Base-by-base conservation (phyloP, 495 filamentous ascomycete genomes). In the Talaromyces liani region DNA sequence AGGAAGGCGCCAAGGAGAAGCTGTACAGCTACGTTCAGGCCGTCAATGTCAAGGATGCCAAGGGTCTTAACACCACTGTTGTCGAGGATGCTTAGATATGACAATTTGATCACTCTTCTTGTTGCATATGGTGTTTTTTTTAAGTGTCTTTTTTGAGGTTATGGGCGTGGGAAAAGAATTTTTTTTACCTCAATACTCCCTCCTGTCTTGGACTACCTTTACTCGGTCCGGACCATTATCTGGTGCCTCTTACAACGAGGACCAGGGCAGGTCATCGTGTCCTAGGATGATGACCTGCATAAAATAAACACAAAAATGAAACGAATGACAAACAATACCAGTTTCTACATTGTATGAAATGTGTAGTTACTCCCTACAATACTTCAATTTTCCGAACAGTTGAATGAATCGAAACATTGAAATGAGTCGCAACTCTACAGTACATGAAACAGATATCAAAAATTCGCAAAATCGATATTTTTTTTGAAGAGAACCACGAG, bases 11-110 rank as follows among this genome's bases (percentile, higher is more conserved):
- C 71, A 94, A 94, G 85, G 88, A 98, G 85, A 93, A 90, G 84
- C 87, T 98, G 70, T 98, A 97, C 88, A 92, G 88, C 78, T 96
- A 95, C 82, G 95, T 98, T 73, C 92, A 98, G 87, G 94, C 93
- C 66, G 94, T 98, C 79, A 96, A 96, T 80, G 94, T 98, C 70
- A 98, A 97, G 91, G 89, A 93, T 82, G 86, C 92, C 75, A 97
- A 96, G 91, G 93, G 93, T 75, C 86, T 98, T 69, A 87, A 89
- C 73, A 98, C 94, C 64, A 85, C 88, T 65, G 85, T 94, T 70
- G 88, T 90, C 60, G 81, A 84, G 65, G 81, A 83, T 66, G 76
- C 78, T 64, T 84, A 76, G 79, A 73, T 70, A 66, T 29, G 29
- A 31, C 29, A 31, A 31, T 31, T 7, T 31, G 6, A 31, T 31